These are phyloP conservation scores for Toxoplasma gondii DNA, from an alignment of 169 alveolate species.

Conservation along the genomic window DNA sequence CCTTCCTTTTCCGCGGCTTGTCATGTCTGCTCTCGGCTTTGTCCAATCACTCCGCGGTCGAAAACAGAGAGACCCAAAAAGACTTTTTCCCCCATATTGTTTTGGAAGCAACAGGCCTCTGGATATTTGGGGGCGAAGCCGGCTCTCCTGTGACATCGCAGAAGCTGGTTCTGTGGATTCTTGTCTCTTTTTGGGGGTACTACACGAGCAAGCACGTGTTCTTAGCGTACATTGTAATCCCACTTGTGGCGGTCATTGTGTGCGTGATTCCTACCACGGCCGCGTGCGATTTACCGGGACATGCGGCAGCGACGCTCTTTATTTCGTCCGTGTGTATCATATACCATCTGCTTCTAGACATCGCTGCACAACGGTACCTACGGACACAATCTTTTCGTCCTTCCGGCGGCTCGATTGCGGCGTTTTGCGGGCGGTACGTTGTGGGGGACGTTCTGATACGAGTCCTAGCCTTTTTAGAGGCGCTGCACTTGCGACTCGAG, in stretches of 20 bases:
- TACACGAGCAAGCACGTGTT: constrained; percentile 6
- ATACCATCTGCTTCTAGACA: background rate
- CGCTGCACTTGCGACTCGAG: background rate
- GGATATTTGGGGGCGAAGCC: background rate
- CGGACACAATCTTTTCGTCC: background rate
- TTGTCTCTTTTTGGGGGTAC: constrained; percentile 6
- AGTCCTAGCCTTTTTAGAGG: background rate
- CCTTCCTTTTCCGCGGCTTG: background rate
- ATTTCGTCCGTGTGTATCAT: background rate
- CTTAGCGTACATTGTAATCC: background rate
- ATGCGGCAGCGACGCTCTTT: background rate
- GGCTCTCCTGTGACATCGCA: background rate
- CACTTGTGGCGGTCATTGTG: background rate
- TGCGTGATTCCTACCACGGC: background rate
- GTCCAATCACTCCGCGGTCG: background rate
- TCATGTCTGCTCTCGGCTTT: background rate
- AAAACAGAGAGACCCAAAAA: no score
- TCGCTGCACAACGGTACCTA: background rate
- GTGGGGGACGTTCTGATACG: background rate
- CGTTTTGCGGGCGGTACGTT: background rate
- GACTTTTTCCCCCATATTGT: background rate
- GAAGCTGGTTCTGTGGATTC: constrained; percentile 19
- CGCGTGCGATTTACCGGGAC: background rate
- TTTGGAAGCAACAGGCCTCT: background rate
- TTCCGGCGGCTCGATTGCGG: background rate